These are phyloP conservation scores for Heritiera littoralis DNA, from an alignment of 345 rosid species.

Conservation along the genomic window DNA sequence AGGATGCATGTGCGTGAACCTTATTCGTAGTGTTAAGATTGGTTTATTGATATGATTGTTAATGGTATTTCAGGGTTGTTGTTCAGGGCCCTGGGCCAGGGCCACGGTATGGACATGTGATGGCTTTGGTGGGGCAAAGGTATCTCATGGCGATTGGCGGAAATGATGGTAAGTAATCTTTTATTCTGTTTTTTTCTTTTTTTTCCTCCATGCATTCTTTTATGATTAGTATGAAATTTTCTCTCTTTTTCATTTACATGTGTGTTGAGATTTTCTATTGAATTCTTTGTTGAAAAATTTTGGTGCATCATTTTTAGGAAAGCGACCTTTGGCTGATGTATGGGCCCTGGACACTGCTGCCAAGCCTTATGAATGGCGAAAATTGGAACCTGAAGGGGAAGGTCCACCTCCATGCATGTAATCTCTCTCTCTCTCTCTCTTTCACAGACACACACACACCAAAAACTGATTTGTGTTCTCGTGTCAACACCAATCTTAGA, in stretches of 20 bases:
- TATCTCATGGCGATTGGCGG: slow-evolving; percentile 99
- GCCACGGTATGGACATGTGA: slow-evolving; percentile 98
- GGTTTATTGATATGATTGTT: slow-evolving; percentile 16
- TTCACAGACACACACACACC: background rate
- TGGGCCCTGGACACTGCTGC: slow-evolving; percentile 99
- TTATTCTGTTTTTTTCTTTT: background rate
- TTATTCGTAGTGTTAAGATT: slow-evolving; percentile 7
- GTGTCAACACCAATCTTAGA: background rate
- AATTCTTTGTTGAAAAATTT: slow-evolving; percentile 12
- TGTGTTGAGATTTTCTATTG: slow-evolving; percentile 16
- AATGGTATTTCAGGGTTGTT: slow-evolving; percentile 68
- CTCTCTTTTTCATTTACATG: background rate
- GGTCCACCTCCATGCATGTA: slow-evolving; percentile 99
- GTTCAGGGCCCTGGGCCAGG: slow-evolving; percentile 99
- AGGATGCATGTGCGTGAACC: slow-evolving; percentile 7
- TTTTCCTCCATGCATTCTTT: no score
- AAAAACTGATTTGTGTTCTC: background rate
- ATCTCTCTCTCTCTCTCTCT: slow-evolving; percentile 22
- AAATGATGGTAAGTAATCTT: slow-evolving; percentile 74
- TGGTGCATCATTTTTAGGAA: slow-evolving; percentile 53
- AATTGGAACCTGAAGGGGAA: slow-evolving; percentile 99
- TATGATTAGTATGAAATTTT: background rate
- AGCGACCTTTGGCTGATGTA: slow-evolving; percentile 97
- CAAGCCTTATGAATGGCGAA: slow-evolving; percentile 99
- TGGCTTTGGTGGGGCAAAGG: slow-evolving; percentile 99